Evolutionary conservation across 1,284 basidiomycete species (phyloP).

Genomic region (Earliella scabrosa): DNA sequence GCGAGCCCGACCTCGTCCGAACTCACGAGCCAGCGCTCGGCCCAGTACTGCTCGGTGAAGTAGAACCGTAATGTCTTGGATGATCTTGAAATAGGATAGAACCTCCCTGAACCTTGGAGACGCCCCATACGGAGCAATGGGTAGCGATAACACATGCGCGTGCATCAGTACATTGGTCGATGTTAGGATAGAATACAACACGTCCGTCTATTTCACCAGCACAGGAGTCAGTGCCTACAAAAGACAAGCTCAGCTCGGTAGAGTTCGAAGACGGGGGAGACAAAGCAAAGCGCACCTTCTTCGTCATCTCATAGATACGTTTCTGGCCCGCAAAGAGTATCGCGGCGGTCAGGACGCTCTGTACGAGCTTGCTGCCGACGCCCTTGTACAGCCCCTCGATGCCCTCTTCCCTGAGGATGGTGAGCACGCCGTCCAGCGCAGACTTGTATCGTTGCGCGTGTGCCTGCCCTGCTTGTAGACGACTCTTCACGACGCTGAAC

Average conservation of each 20-base stretch:
- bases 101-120: too few relatives aligned
- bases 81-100: too few relatives aligned
- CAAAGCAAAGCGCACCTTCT: conserved; percentile 44
- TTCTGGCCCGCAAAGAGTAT: conserved; percentile 88
- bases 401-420: conserved; percentile 80
- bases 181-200: not conserved
- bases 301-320: conserved; percentile 73
- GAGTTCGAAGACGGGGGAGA: not conserved
- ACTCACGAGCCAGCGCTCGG: too few relatives aligned
- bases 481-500: conserved; percentile 78
- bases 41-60: too few relatives aligned
- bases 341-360: conserved; percentile 90
- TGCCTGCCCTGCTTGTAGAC: conserved; percentile 77
- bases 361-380: conserved; percentile 82
- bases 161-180: not conserved
- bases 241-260: not conserved
- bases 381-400: conserved; percentile 85
- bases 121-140: too few relatives aligned
- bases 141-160: too few relatives aligned
- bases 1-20: too few relatives aligned
- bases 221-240: conserved; percentile 17
- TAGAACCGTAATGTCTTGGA: too few relatives aligned
- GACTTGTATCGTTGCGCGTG: conserved; percentile 71
- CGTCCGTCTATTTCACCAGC: conserved; percentile 9
- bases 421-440: conserved; percentile 68